These are phyloP conservation scores for Arachis stenosperma DNA, from an alignment of 306 rosid genomes.

Conservation along the genomic window DNA sequence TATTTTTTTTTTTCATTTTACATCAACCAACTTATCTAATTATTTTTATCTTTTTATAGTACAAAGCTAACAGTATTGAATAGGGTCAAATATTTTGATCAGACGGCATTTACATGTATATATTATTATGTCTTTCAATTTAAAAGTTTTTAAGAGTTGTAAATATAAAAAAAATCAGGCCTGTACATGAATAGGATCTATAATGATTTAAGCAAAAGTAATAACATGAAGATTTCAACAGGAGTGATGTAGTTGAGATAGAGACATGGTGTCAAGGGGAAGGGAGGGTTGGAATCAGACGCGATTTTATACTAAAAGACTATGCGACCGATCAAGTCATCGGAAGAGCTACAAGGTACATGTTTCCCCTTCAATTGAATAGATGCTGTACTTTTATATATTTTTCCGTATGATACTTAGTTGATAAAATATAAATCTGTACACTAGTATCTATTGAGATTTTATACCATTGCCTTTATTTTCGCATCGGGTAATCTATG, in stretches of 20 bases:
- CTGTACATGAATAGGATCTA: slow-evolving; percentile 2
- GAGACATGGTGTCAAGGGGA: slow-evolving; percentile 97
- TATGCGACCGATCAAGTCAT: slow-evolving; percentile 70
- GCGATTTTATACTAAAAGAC: slow-evolving; percentile 90
- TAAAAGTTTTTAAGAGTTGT: not conserved
- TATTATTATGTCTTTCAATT: not conserved
- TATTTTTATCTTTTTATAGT: not conserved
- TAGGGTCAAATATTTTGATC: not conserved
- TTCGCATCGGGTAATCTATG: slow-evolving; percentile 1
- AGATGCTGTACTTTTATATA: not conserved
- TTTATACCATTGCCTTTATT: slow-evolving; percentile 25
- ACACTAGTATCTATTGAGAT: slow-evolving; percentile 1
- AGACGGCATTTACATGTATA: not conserved
- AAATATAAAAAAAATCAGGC: not conserved
- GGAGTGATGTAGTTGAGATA: slow-evolving; percentile 97
- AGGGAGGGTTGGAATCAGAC: slow-evolving; percentile 92
- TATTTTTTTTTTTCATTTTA: not conserved
- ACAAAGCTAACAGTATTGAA: not conserved
- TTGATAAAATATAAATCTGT: slow-evolving; percentile 4
- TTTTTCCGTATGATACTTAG: not conserved
- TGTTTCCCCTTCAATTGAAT: slow-evolving; percentile 11
- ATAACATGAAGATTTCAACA: slow-evolving; percentile 42
- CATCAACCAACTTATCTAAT: not conserved
- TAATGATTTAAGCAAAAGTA: slow-evolving; percentile 8
- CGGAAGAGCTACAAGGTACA: slow-evolving; percentile 95